phyloP scores from a whole-genome alignment of 2,329 filamentous ascomycete species.

The Calonectria pseudoturangicola region DNA sequence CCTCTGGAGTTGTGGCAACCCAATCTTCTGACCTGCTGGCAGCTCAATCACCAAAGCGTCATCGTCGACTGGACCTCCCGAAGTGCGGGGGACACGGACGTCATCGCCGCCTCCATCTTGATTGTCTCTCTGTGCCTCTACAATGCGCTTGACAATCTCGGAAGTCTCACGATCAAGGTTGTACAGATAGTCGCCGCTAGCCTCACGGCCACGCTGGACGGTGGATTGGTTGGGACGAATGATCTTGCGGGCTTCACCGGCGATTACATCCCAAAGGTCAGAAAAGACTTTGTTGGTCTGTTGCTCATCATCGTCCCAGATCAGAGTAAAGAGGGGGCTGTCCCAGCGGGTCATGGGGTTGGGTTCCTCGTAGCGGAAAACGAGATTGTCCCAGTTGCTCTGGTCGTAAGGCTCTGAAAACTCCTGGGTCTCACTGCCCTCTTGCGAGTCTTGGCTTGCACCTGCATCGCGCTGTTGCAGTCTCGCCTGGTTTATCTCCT shows the following conservation, averaged over 20 bases:
- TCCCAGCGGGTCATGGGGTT: constrained; percentile 92
- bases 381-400: constrained; percentile 84
- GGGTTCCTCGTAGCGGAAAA: constrained; percentile 90
- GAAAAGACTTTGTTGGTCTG: constrained; percentile 75
- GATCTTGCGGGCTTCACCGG: constrained; percentile 76
- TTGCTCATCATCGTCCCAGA: constrained; percentile 83
- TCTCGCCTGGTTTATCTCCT: constrained; percentile 76
- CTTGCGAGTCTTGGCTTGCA: neutral
- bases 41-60: constrained; percentile 78
- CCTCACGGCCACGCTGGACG: constrained; percentile 77
- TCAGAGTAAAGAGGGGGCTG: constrained; percentile 85
- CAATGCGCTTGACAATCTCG: constrained; percentile 81
- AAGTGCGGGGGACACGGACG: constrained; percentile 68
- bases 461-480: constrained; percentile 59
- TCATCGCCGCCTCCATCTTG: constrained; percentile 70
- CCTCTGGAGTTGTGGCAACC: constrained; percentile 85
- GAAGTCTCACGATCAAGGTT: constrained; percentile 87
- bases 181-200: constrained; percentile 84
- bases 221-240: constrained; percentile 86
- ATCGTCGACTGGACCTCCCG: constrained; percentile 55
- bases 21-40: constrained; percentile 76
- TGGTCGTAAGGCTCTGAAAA: constrained; percentile 69
- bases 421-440: constrained; percentile 26
- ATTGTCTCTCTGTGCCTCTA: constrained; percentile 82
- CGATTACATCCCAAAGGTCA: constrained; percentile 84